phyloP scores from a whole-genome alignment of 1,284 basidiomycete species.

The Naganishia sp. region DNA sequence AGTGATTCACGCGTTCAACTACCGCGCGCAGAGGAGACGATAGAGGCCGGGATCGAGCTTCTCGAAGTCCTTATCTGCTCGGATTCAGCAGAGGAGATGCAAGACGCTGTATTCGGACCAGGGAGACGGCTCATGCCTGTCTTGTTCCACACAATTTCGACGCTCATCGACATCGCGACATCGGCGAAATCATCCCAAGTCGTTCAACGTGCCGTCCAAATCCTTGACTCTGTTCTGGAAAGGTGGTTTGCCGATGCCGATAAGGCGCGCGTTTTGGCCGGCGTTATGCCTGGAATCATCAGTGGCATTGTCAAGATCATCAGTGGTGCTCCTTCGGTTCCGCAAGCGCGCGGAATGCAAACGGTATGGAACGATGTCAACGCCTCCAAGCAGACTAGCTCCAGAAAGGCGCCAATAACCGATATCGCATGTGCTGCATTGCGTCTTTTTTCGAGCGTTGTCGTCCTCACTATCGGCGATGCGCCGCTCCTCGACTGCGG shows the following conservation, averaged over 20 bases:
- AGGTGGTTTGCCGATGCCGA: conserved; percentile 67
- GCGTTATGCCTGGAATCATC: conserved; percentile 76
- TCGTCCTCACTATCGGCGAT: conserved; percentile 60
- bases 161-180: conserved; percentile 60
- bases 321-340: background rate
- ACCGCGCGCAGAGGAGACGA: conserved; percentile 45
- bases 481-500: conserved; percentile 63
- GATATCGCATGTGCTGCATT: conserved; percentile 56
- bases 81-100: conserved; percentile 57
- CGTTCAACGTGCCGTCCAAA: conserved; percentile 69
- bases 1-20: conserved; percentile 71
- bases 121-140: conserved; percentile 63
- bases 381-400: conserved; percentile 41
- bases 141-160: conserved; percentile 77
- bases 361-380: conserved; percentile 15
- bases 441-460: conserved; percentile 62
- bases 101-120: conserved; percentile 48
- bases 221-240: conserved; percentile 62
- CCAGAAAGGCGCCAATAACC: conserved; percentile 35
- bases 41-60: conserved; percentile 41
- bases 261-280: conserved; percentile 59
- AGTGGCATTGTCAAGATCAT: conserved; percentile 72
- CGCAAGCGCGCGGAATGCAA: background rate
- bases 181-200: conserved; percentile 61
- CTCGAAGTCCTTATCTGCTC: conserved; percentile 41